Evolutionary conservation across 169 alveolate genomes (phyloP).

Genomic region (Plasmodium ovale): DNA sequence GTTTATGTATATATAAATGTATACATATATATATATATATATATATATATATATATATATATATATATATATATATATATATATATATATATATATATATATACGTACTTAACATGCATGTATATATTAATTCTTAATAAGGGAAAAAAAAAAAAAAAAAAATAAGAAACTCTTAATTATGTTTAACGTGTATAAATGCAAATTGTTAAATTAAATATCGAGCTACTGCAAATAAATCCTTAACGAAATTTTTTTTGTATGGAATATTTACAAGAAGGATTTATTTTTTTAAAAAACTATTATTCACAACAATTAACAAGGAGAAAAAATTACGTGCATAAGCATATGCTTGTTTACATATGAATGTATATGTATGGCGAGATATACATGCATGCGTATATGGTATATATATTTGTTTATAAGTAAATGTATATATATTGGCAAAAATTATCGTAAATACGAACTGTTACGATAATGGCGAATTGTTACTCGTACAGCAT

Average conservation of each 20-base stretch:
- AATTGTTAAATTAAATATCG: constrained; percentile 1
- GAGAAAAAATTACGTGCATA: neutral
- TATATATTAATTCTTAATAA: neutral
- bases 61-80: constrained; percentile 12
- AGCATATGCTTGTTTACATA: too few relatives aligned
- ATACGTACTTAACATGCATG: neutral
- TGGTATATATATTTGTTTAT: neutral
- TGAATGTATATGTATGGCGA: neutral
- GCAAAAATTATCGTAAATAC: neutral
- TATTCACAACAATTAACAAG: constrained; percentile 15
- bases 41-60: constrained; percentile 14
- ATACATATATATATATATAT: neutral
- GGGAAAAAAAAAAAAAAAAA: neutral
- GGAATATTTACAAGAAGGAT: neutral
- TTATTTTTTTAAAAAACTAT: constrained; percentile 1
- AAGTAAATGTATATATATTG: too few relatives aligned
- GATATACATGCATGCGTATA: neutral
- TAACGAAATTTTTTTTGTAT: neutral
- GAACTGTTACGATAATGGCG: neutral
- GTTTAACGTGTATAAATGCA: constrained; percentile 1
- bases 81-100: constrained; percentile 1
- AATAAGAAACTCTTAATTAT: constrained; percentile 3
- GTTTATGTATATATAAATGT: neutral
- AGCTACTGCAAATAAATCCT: constrained; percentile 2
- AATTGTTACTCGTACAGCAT: neutral